Evolutionary conservation across 2,329 filamentous ascomycete genomes (phyloP), one percentile per base, ranked within the genome.

Genomic region (Claviceps purpurea): DNA sequence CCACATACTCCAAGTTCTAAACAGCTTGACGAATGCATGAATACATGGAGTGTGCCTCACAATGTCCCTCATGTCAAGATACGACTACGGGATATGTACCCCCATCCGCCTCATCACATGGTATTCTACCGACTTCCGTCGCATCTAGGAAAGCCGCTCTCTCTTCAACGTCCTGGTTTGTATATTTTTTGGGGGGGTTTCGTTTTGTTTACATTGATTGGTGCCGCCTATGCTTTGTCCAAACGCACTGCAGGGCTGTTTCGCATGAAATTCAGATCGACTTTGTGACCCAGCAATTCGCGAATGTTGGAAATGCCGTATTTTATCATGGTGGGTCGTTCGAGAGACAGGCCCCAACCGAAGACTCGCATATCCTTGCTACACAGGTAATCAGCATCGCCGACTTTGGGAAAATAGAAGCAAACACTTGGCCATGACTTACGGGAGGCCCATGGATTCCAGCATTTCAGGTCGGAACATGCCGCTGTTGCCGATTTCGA

Each of bases 391-490:
- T 47, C 14, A 49, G 47, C 41, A 22, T 52, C 11, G 14, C 40
- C n/a, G 24, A 14, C 34, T 6, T 37, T 40, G 39, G 24, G 7
- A 26, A 14, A 46, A 13, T 22, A 13, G 20, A 14, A 44, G 24
- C 3, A 11, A 14, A 26, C 5, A 11, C 14, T 16, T 45, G 26
- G 2, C 8, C n/a, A 7, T 42, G 13, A 47, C 54, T 47, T 51
- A 55, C 54, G 90, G 90, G 63, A 97, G 70, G 38, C 91, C 91
- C 90, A 96, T 95, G 5, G 89, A 76, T 70, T 95, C 86, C 63
- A 96, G 70, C 91, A 97, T 96, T 71, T 98, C 93, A 1, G 93
- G 90, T 59, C 93, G 79, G 82, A 98, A 98, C 90, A 98, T 97
- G 57, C 93, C 93, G 61, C 85, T 91, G 73, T 98, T 97, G 55